These are phyloP conservation scores for Amanita muscaria DNA, from an alignment of 768 basidiomycete genomes.

Conservation along the genomic window DNA sequence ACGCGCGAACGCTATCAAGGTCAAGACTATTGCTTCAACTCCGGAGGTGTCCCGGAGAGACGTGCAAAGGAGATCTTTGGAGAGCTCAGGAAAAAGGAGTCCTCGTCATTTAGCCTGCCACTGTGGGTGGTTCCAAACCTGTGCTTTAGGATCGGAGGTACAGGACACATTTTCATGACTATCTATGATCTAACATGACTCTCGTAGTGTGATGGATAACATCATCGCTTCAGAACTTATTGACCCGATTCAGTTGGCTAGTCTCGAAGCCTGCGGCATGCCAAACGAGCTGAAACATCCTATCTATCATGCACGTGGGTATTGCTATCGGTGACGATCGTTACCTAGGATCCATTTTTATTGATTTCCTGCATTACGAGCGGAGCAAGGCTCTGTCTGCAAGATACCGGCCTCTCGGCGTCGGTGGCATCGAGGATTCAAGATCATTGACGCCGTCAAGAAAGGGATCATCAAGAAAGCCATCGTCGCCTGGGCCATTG, in stretches of 20 bases:
- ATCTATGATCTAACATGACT: conserved; percentile 7
- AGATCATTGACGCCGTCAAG: conserved; percentile 97
- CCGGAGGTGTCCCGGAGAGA: conserved; percentile 97
- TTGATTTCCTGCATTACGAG: conserved; percentile 95
- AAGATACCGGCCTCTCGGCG: conserved; percentile 99
- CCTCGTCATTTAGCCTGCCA: conserved; percentile 90
- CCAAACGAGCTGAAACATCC: conserved; percentile 99
- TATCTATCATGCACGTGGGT: conserved; percentile 99
- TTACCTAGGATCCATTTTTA: conserved; percentile 97
- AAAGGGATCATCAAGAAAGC: conserved; percentile 92
- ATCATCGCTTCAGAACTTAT: conserved; percentile 99
- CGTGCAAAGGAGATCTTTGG: conserved; percentile 95
- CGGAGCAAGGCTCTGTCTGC: conserved; percentile 94
- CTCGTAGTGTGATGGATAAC: conserved; percentile 95
- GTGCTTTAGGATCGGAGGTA: conserved; percentile 98
- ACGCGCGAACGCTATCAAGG: conserved; percentile 76
- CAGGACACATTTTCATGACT: conserved; percentile 17
- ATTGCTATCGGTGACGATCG: conserved; percentile 99
- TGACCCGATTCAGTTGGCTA: conserved; percentile 96
- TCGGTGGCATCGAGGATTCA: conserved; percentile 98
- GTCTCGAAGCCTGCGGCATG: conserved; percentile 99
- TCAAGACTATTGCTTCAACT: conserved; percentile 76
- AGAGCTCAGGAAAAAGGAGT: conserved; percentile 79
- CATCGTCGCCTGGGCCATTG: conserved; percentile 99
- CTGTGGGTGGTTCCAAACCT: conserved; percentile 98